phyloP scores from a whole-genome alignment of 169 alveolate species.

The Plasmodium berghei region DNA sequence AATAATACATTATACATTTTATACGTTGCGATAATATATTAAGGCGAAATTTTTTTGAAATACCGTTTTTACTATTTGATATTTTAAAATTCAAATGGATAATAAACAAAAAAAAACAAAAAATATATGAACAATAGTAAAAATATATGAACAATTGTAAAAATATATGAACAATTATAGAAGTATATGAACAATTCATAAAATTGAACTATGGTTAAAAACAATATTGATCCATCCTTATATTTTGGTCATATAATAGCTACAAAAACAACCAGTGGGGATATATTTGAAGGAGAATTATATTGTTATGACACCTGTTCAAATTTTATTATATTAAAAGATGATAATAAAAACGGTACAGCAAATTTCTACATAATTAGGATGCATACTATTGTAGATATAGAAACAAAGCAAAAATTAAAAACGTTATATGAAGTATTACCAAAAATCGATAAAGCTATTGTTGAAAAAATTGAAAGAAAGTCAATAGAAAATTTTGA shows the following conservation, averaged over 20 bases:
- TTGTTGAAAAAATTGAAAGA: slow-evolving; percentile 55
- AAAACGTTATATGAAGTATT: slow-evolving; percentile 19
- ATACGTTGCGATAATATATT: too few species aligned
- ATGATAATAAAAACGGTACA: slow-evolving; percentile 52
- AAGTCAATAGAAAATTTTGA: slow-evolving; percentile 44
- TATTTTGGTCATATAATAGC: slow-evolving; percentile 37
- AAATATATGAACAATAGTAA: background rate
- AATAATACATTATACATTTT: background rate
- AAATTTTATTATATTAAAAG: slow-evolving; percentile 34
- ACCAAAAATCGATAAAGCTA: slow-evolving; percentile 25
- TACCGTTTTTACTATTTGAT: slow-evolving; percentile 6
- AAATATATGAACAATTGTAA: slow-evolving; percentile 1
- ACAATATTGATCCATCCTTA: slow-evolving; percentile 43
- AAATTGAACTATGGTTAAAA: slow-evolving; percentile 46
- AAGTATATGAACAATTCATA: slow-evolving; percentile 8
- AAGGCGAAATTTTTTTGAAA: background rate
- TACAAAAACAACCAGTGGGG: slow-evolving; percentile 39
- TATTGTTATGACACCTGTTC: slow-evolving; percentile 43
- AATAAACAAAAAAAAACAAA: slow-evolving; percentile 4
- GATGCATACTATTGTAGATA: slow-evolving; percentile 30
- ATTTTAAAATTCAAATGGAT: background rate
- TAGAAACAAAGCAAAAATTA: slow-evolving; percentile 23
- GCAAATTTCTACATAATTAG: slow-evolving; percentile 50
- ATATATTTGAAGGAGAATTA: slow-evolving; percentile 55
- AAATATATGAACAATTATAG: background rate